Percentiles rank a stretch among this genome's conserved stretches.
phyloP scores from a whole-genome alignment of 2,329 filamentous ascomycete genomes.

The Trichoderma guizhouense region DNA sequence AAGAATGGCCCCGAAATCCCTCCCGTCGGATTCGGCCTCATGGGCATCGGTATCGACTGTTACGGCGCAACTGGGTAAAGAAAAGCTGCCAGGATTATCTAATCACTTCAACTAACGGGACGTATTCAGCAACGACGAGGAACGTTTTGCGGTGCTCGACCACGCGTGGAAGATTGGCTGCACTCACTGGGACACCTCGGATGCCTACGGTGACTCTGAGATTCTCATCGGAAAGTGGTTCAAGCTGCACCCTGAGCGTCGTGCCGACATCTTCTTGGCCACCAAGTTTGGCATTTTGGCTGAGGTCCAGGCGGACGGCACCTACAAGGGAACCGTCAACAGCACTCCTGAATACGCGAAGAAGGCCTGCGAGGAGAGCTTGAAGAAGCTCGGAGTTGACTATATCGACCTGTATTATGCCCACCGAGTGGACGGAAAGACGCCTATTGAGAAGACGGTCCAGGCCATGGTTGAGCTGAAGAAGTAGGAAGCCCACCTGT shows the following conservation, averaged over 20 bases:
- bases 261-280: conserved; percentile 48
- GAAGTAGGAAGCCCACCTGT: conserved; percentile 22
- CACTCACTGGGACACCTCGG: conserved; percentile 50
- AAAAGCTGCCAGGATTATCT: neutral
- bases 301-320: conserved; percentile 19
- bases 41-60: conserved; percentile 42
- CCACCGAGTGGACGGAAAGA: conserved; percentile 46
- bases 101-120: neutral
- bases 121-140: conserved; percentile 30
- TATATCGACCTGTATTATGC: conserved; percentile 56
- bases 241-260: conserved; percentile 41
- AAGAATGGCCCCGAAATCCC: conserved; percentile 50
- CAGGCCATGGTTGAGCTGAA: conserved; percentile 46
- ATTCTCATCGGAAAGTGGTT: conserved; percentile 50
- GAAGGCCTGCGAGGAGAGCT: conserved; percentile 29
- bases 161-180: conserved; percentile 49
- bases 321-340: neutral
- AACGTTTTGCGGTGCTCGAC: conserved; percentile 51
- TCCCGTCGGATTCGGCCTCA: conserved; percentile 51
- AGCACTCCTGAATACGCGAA: conserved; percentile 22
- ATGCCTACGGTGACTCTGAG: conserved; percentile 48
- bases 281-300: conserved; percentile 33
- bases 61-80: conserved; percentile 36
- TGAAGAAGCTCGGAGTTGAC: conserved; percentile 48
- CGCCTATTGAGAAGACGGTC: conserved; percentile 50